Base-by-base conservation (phyloP, 108 stramenopile species). In the Skeletonema tropicum region DNA sequence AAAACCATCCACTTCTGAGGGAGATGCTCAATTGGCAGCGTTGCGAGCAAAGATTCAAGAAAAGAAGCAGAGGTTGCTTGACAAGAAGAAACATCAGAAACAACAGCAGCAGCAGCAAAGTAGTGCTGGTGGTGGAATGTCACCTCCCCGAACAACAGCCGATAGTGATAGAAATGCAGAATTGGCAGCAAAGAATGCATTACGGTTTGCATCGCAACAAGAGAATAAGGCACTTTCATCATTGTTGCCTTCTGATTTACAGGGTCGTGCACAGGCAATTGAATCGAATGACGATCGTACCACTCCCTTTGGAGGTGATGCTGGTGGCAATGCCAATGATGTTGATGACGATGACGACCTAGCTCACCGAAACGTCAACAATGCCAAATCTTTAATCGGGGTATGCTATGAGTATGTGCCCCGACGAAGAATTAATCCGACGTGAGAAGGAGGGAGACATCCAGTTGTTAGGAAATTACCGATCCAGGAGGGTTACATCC, bases 371-470 rank as follows among this genome's bases (percentile, higher is more conserved):
- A 63, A 83, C 42, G 60, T 92, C 49, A 61, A 74, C 39, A 75
- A 76, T 46, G 95, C 92, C 15, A 81, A 68, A 64, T 79, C 87
- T 21, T 69, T 96, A 58, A 80, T 91, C 46, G 95, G 95, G 45
- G 83, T 74, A 23, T 96, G 95, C n/a, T 42, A 48, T 26, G 33
- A 69, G 82, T 64, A 93, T 94, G 90, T 96, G 95, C 68, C 95
- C 95, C 1, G 89, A 89, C 49, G 92, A 92, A 32, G 95, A 96
- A 66, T 74, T 96, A 60, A 9, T 88, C 12, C 82, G 92, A 60
- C 71, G 95, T 12, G 88, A 92, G 62, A 68, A 77, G 11, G 95
- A 96, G 58, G 80, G 82, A 26, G 95, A 96, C 68, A 94, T 96
- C 70, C 92, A 96, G 69, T 68, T 88, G 26, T 68, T 96, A 45